Conservation (phyloP, 2,329 filamentous ascomycete genomes). For the Sclerotinia minor region DNA sequence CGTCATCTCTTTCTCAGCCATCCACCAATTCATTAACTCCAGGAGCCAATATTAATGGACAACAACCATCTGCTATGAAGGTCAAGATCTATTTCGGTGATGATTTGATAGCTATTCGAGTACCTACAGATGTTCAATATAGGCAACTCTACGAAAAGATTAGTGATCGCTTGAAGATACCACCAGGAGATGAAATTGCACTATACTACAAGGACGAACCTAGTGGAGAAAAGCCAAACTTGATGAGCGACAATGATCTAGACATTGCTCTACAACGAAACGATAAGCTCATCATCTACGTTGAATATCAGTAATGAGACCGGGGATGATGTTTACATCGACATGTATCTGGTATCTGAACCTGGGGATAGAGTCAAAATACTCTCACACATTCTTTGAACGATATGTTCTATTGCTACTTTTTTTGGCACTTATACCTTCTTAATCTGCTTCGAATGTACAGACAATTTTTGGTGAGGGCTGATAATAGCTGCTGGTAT, state of each 20-base stretch:
- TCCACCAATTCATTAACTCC: conserved; percentile 58
- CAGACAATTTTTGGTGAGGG: conserved; percentile 31
- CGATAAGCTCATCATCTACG: conserved; percentile 80
- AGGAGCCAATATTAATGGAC: conserved; percentile 44
- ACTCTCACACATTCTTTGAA: conserved; percentile 19
- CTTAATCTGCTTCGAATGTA: conserved; percentile 41
- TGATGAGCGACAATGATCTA: conserved; percentile 79
- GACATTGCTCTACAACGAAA: conserved; percentile 79
- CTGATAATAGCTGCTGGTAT: conserved; percentile 34
- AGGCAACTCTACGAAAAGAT: conserved; percentile 81
- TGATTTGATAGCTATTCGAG: conserved; percentile 87
- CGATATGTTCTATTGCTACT: conserved; percentile 23
- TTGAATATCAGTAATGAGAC: conserved; percentile 47
- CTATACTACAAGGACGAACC: conserved; percentile 83
- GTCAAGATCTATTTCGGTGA: conserved; percentile 94
- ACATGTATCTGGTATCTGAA: conserved; percentile 9
- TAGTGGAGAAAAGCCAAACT: conserved; percentile 65
- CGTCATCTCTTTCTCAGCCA: conserved; percentile 48
- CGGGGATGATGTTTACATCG: background rate
- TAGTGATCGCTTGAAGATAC: conserved; percentile 76
- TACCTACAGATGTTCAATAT: conserved; percentile 77
- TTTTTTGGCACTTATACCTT: conserved; percentile 29
- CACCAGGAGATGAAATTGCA: conserved; percentile 66
- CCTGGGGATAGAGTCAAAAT: conserved; percentile 22
- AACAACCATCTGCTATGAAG: conserved; percentile 64